These are phyloP conservation scores for Craterostigma plantagineum DNA, from an alignment of 257 asterid genomes.

Conservation along the genomic window DNA sequence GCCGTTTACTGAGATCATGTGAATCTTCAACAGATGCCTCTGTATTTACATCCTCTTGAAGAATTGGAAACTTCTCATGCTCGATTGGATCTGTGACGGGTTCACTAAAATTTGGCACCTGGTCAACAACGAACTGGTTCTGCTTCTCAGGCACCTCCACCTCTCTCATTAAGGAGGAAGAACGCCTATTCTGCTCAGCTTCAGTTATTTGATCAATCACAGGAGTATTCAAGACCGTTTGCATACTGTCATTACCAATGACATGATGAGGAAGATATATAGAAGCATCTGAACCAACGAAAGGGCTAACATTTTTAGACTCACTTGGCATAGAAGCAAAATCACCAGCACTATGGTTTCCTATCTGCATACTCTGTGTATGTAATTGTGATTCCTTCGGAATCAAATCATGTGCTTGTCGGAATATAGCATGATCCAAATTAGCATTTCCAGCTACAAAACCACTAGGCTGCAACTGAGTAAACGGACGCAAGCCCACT, in stretches of 20 bases:
- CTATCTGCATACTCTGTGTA: slow-evolving; percentile 22
- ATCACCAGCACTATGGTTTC: slow-evolving; percentile 20
- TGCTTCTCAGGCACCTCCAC: no score
- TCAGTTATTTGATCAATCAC: slow-evolving; percentile 22
- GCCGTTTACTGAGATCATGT: slow-evolving; percentile 17
- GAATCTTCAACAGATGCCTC: slow-evolving; percentile 14
- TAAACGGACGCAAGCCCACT: slow-evolving; percentile 31
- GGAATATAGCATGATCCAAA: slow-evolving; percentile 31
- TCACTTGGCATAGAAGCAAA: slow-evolving; percentile 21
- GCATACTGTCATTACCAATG: slow-evolving; percentile 17
- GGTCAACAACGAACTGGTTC: no score
- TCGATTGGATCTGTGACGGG: no score
- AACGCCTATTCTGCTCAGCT: slow-evolving; percentile 11
- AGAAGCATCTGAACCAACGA: slow-evolving; percentile 24
- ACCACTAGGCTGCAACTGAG: slow-evolving; percentile 34
- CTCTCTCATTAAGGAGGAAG: slow-evolving; percentile 14
- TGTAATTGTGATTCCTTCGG: slow-evolving; percentile 29
- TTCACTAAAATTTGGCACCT: no score
- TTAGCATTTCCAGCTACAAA: slow-evolving; percentile 30
- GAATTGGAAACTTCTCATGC: no score
- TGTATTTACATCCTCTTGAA: slow-evolving; percentile 4
- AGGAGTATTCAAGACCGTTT: slow-evolving; percentile 24
- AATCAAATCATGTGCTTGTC: slow-evolving; percentile 31
- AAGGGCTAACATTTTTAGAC: slow-evolving; percentile 28
- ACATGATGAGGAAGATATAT: slow-evolving; percentile 37